Evolutionary conservation across 2,329 filamentous ascomycete species (phyloP), one percentile per base, ranked within the genome.

Genomic region (Pseudogymnoascus sp.): DNA sequence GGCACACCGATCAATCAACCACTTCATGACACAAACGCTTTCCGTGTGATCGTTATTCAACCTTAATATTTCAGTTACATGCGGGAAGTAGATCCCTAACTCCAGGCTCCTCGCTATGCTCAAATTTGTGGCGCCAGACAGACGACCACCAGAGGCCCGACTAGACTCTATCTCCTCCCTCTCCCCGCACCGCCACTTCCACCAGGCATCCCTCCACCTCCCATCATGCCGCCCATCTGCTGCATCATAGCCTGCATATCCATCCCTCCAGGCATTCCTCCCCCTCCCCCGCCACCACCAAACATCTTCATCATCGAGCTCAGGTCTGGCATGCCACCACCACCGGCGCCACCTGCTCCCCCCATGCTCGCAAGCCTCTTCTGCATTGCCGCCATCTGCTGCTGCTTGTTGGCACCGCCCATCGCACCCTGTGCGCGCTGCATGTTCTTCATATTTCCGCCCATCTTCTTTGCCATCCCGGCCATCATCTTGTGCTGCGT

Each of bases 401-500:
- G 91, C 33, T 91, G 85, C 75, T 94, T 93, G 77, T 96, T 96
- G 31, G 87, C 90, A 49, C 92, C 92, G 29, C 88, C 90, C 87
- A 97, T 91, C 66, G 90, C 91, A 62, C 89, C 89, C 76, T 97
- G 92, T 0, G 92, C 92, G 60, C 88, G 87, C 74, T 97, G 91
- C 88, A 97, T 95, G 73, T 97, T 96, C 78, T 94, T 94, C 89
- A 96, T 96, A 74, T 91, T 92, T 39, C 92, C 92, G 63, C 94
- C 93, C 86, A 99, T 95, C 79, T 95, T 95, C 86, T 97, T 99
- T 59, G 94, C 94, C 92, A 99, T 97, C 63, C 91, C 91, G 0
- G 91, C 90, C 94, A 99, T 99, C 90, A 97, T 96, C 69, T 91
- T 88, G 74, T 97, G 93, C 77, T 99, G 94, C 0, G 92, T 96